phyloP scores from a whole-genome alignment of 192 early-diverging fungal genomes.

The Linnemannia exigua region DNA sequence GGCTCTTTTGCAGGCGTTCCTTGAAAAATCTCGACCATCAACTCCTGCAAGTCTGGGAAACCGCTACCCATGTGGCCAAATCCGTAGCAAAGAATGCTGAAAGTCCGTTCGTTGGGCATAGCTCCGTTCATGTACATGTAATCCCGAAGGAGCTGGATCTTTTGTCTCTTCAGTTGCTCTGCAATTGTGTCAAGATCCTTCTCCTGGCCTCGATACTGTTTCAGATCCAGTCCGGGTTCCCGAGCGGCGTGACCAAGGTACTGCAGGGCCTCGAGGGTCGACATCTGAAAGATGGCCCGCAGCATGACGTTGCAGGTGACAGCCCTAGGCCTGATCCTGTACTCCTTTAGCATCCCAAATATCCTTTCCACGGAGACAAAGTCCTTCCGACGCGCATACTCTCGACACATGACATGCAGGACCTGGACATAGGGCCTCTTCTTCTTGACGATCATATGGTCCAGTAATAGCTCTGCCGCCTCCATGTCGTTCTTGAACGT shows the following conservation, averaged over 20 bases:
- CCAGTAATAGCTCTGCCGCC: conserved; percentile 45
- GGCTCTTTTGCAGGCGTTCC: conserved; percentile 1
- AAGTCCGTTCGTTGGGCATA: conserved; percentile 22
- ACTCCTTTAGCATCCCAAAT: conserved; percentile 44
- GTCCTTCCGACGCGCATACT: conserved; percentile 33
- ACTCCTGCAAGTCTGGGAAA: conserved; percentile 27
- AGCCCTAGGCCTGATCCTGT: conserved; percentile 34
- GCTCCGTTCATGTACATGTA: conserved; percentile 24
- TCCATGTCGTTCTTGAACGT: conserved; percentile 55
- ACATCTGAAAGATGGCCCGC: conserved; percentile 33
- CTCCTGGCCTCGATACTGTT: neutral
- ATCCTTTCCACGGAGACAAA: conserved; percentile 40
- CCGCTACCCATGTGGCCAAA: conserved; percentile 43
- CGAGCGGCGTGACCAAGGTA: neutral
- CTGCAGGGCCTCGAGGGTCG: conserved; percentile 21
- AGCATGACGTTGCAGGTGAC: conserved; percentile 49
- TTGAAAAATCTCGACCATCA: conserved; percentile 27
- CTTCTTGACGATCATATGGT: conserved; percentile 49
- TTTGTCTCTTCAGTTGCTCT: conserved; percentile 25
- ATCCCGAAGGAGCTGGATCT: conserved; percentile 11
- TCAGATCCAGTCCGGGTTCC: neutral
- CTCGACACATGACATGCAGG: conserved; percentile 47
- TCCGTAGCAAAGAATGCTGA: conserved; percentile 42
- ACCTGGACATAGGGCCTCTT: conserved; percentile 46
- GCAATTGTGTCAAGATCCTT: neutral